Base-by-base conservation (phyloP, 257 asterid genomes). In the Verbascum thapsus region DNA sequence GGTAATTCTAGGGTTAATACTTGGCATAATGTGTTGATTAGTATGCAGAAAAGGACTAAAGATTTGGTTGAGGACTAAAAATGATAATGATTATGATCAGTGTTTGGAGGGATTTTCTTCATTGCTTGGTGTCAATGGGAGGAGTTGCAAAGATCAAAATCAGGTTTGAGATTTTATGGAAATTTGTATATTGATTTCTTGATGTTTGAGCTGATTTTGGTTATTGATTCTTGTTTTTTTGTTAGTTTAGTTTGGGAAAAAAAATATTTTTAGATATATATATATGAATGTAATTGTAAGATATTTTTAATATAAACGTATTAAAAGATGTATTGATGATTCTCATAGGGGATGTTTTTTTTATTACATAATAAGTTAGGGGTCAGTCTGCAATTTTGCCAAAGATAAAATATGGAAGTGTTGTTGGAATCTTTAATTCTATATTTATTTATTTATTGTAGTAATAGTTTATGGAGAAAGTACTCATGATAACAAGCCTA, bases 1-100 rank as follows among this genome's bases (percentile, higher is more conserved):
- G 84, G 81, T 1, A 78, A 53, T 32, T 88, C 96, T 0, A 81
- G 97, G 74, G 88, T 84, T n/a, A 90, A 90, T 60, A 76, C 86
- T 40, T 90, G 97, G 97, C 87, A 87, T 68, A 87, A 81, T 77
- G 87, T 90, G 63, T 73, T 90, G 74, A 63, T 76, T 23, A 71
- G 84, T 42, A 85, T 90, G 87, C 96, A 87, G 83, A 81, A 66
- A 35, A 81, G 85, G 79, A 83, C 95, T 35, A 63, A 63, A 55
- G 74, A 48, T 68, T 77, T 84, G 67, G 77, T 77, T 15, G 85
- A 70, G 68, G 71, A 77, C n/a, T 22, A 74, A 64, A 62, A 56
- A 61, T 3, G 18, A 47, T n/a, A 48, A 4, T 13, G 12, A 43
- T 9, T n/a, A 48, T 9, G 12, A 48, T 26, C 45, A 13, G 53